Base-by-base conservation (phyloP, 78 protist species). In the Acrasis kona region DNA sequence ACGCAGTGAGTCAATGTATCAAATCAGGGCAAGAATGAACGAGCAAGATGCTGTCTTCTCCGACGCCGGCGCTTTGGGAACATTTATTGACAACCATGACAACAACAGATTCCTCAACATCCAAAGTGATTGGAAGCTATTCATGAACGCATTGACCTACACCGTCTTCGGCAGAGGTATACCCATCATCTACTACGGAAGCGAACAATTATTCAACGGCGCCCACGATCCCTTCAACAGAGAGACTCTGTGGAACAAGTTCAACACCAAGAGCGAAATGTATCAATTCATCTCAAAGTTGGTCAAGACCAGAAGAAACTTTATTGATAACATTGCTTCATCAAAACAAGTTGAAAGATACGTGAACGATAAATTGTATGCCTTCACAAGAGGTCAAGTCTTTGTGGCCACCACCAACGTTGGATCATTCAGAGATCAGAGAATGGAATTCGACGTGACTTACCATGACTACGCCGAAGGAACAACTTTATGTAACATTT, bases 151-250 rank as follows among this genome's bases (percentile, higher is more conserved):
- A 2, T 57, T 92, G 28, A 70, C 90, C 39, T 87, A 72, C 34
- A 8, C 10, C 64, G 4, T 79, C 9, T 50, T 64, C 35, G 72
- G 70, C 1, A 39, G 12, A 34, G 87, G 83, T 41, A 82, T 90
- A 8, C 97, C 97, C 3, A 77, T 89, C 65, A 58, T 88, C 64
- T 93, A 93, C 84, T 93, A 93, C 74, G 97, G 97, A 10, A 83
- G 89, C 8, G 97, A 93, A 68, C 92, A 82, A 39, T 79, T 68
- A 28, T 91, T 86, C 77, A 12, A 41, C 28, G 97, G 97, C 57
- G 74, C 80, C 1, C 3, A 76, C 2, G 95, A 93, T 65, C 94
- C 94, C 34, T 35, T 65, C 64, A 82, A 80, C 42, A 84, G 97
- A 27, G 91, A 93, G 74, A 74, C 87, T 19, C 64, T 90, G 39